Percentiles rank a stretch among this genome's conserved stretches.
Conservation (phyloP, 768 basidiomycete species). For the Royoungia palumana region DNA sequence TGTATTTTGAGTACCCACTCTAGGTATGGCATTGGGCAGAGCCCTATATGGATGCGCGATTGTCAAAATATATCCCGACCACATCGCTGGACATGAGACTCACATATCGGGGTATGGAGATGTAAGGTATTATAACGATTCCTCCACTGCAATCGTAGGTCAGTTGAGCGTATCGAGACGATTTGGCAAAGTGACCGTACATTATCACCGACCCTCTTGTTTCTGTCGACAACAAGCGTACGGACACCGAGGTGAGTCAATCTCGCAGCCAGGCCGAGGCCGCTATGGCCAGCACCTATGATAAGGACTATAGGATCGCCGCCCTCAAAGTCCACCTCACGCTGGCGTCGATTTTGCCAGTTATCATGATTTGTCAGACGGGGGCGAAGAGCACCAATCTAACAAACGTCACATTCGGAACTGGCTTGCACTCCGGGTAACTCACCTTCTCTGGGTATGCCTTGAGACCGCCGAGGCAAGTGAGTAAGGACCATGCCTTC, state of each 20-base stretch:
- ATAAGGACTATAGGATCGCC: slow-evolving; percentile 55
- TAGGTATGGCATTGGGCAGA: slow-evolving; percentile 52
- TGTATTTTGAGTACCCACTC: slow-evolving; percentile 39
- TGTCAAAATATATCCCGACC: neutral
- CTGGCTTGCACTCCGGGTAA: too few species aligned
- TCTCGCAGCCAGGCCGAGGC: slow-evolving; percentile 59
- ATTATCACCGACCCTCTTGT: slow-evolving; percentile 47
- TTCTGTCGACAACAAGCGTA: slow-evolving; percentile 53
- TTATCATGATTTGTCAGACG: slow-evolving; percentile 40
- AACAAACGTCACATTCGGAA: neutral
- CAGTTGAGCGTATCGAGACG: neutral
- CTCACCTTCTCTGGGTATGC: slow-evolving; percentile 44
- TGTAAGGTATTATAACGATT: slow-evolving; percentile 53
- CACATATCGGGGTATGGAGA: slow-evolving; percentile 50
- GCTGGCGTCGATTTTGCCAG: slow-evolving; percentile 47
- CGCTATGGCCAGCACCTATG: slow-evolving; percentile 64
- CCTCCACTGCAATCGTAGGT: slow-evolving; percentile 42
- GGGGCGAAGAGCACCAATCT: slow-evolving; percentile 40
- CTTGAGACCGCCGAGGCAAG: slow-evolving; percentile 55
- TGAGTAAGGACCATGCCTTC: slow-evolving; percentile 60
- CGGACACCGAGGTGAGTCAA: slow-evolving; percentile 54
- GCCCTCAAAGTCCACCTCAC: slow-evolving; percentile 42
- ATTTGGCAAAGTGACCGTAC: slow-evolving; percentile 11
- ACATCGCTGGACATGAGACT: too few species aligned
- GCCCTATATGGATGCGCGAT: slow-evolving; percentile 34